A percentile compares a stretch with the other conserved stretches of the same genome.
These are phyloP conservation scores for Aspergillus bridgeri DNA, from an alignment of 495 filamentous ascomycete genomes.

Conservation along the genomic window DNA sequence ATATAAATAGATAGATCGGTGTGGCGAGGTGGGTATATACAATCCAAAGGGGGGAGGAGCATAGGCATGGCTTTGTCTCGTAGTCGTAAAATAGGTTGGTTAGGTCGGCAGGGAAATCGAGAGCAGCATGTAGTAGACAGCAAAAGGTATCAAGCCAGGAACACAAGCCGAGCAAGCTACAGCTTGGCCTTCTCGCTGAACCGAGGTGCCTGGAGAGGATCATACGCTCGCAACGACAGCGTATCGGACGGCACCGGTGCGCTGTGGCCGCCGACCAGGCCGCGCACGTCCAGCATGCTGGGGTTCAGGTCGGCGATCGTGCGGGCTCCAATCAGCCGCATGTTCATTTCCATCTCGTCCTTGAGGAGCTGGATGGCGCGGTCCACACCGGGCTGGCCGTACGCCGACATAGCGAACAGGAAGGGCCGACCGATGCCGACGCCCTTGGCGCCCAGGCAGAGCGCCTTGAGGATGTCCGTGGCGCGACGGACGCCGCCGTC, in stretches of 20 bases:
- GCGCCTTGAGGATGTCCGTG: conserved; percentile 93
- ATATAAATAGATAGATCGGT: neutral
- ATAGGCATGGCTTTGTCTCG: neutral
- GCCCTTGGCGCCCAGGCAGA: conserved; percentile 88
- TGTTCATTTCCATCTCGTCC: conserved; percentile 99
- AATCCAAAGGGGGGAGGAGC: neutral
- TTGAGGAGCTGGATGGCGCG: conserved; percentile 91
- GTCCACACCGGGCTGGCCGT: conserved; percentile 83
- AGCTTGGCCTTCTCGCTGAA: conserved; percentile 60
- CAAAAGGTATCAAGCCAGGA: neutral
- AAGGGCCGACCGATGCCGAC: conserved; percentile 95
- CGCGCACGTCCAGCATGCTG: conserved; percentile 71
- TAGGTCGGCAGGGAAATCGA: neutral
- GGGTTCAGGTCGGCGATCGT: conserved; percentile 74
- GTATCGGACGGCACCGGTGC: conserved; percentile 66
- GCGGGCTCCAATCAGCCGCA: conserved; percentile 83
- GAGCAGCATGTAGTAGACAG: neutral
- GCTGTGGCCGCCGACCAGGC: conserved; percentile 63
- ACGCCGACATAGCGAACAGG: conserved; percentile 92
- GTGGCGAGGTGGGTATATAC: conserved; percentile 11
- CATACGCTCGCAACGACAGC: conserved; percentile 59
- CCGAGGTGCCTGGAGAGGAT: conserved; percentile 59
- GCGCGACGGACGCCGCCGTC: conserved; percentile 88
- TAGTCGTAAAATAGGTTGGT: neutral
- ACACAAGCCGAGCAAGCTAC: conserved; percentile 12